A percentile compares a stretch with the other conserved stretches of the same genome.
These are phyloP conservation scores for Artemisia tridentata DNA, from an alignment of 129 eudicot species.

Conservation along the genomic window DNA sequence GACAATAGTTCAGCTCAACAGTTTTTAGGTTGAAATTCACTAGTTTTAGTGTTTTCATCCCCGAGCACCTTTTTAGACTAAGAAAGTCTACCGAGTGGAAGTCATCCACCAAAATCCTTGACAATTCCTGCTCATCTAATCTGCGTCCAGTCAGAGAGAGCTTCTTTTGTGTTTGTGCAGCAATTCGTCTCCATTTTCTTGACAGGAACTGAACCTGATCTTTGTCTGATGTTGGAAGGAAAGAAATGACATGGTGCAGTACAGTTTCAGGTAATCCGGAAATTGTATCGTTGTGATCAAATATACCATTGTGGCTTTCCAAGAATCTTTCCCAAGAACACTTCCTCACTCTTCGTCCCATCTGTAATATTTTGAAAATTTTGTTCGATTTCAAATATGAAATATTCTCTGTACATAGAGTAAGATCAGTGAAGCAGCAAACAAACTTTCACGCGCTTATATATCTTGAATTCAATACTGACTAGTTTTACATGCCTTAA, in stretches of 20 bases:
- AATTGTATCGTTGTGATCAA: not conserved
- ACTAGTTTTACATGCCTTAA: not conserved
- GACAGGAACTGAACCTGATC: too few relatives aligned
- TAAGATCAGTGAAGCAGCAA: not conserved
- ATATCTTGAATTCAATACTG: not conserved
- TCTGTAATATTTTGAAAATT: not conserved
- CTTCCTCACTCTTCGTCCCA: not conserved
- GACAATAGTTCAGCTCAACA: too few relatives aligned
- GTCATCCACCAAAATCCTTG: too few relatives aligned
- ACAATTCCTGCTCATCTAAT: too few relatives aligned
- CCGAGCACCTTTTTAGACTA: too few relatives aligned
- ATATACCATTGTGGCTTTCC: not conserved
- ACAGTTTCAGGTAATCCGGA: slow-evolving; percentile 23
- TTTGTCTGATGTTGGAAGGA: too few relatives aligned
- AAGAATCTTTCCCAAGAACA: slow-evolving; percentile 19
- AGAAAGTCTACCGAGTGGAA: too few relatives aligned
- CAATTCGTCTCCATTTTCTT: too few relatives aligned
- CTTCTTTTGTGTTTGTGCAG: too few relatives aligned
- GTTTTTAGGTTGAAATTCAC: too few relatives aligned
- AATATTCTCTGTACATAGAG: not conserved
- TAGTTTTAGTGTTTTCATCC: too few relatives aligned
- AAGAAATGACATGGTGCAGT: not conserved
- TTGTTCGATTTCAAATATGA: not conserved
- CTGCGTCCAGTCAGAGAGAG: too few relatives aligned
- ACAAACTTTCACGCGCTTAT: not conserved